These are phyloP conservation scores for Zygosaccharomyces pseudobailii DNA, from an alignment of 1,139 yeast genomes.

Conservation along the genomic window DNA sequence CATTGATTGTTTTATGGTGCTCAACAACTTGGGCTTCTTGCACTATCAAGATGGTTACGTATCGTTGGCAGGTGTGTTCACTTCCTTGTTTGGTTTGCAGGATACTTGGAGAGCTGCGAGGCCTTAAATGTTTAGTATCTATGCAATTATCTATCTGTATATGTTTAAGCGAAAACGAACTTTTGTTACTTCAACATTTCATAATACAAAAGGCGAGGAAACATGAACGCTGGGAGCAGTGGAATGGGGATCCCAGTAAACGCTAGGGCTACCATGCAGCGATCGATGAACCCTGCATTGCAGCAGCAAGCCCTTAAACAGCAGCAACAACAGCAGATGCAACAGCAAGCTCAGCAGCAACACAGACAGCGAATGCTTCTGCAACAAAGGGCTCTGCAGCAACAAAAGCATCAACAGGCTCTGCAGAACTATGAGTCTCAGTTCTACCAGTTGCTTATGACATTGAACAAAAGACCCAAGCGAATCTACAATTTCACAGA, in stretches of 20 bases:
- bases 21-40: conserved; percentile 59
- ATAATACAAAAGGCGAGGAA: background rate
- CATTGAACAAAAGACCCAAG: conserved; percentile 37
- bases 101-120: conserved; percentile 47
- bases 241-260: conserved; percentile 28
- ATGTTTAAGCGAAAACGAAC: background rate
- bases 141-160: background rate
- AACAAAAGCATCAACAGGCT: conserved; percentile 41
- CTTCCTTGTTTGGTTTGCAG: conserved; percentile 72
- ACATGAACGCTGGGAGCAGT: conserved; percentile 1
- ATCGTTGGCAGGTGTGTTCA: conserved; percentile 80
- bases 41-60: conserved; percentile 72
- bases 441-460: conserved; percentile 31
- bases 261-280: conserved; percentile 9
- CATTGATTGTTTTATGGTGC: conserved; percentile 71
- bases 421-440: conserved; percentile 43
- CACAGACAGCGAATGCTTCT: conserved; percentile 30
- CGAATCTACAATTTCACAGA: conserved; percentile 59
- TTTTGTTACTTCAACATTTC: background rate
- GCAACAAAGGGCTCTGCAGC: conserved; percentile 38
- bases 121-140: background rate
- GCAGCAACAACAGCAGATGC: conserved; percentile 11
- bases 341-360: conserved; percentile 28
- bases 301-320: conserved; percentile 5
- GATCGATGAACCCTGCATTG: conserved; percentile 5